Percentiles rank a stretch among this genome's conserved stretches.
Evolutionary conservation across 2,329 filamentous ascomycete species (phyloP).

Genomic region (Cordyceps cateniannulata): DNA sequence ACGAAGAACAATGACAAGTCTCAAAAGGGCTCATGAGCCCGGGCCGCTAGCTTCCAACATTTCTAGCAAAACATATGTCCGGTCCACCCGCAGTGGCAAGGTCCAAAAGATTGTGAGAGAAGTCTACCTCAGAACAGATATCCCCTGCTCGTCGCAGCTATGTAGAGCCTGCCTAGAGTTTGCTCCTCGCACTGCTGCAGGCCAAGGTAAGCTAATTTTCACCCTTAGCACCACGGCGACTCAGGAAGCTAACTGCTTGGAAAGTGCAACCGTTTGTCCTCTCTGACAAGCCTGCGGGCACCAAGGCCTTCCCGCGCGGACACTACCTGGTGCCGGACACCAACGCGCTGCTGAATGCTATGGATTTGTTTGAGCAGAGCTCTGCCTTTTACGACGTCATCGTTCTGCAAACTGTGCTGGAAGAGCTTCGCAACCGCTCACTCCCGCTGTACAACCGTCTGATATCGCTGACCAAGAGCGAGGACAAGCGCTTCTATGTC

Average conservation of each 20-base stretch:
- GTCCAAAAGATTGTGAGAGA: conserved; percentile 98
- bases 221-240: conserved; percentile 11
- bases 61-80: conserved; percentile 91
- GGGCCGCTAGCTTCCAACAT: conserved; percentile 63
- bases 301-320: conserved; percentile 72
- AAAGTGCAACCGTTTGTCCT: conserved; percentile 77
- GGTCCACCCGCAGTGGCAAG: conserved; percentile 91
- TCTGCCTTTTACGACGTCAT: conserved; percentile 95
- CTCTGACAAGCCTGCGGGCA: conserved; percentile 80
- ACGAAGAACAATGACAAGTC: conserved; percentile 50
- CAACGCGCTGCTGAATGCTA: conserved; percentile 88
- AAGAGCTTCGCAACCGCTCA: conserved; percentile 91
- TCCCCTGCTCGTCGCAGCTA: conserved; percentile 90
- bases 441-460: conserved; percentile 92
- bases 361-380: conserved; percentile 94
- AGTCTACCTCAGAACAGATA: conserved; percentile 91
- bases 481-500: conserved; percentile 95
- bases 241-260: not conserved
- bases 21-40: conserved; percentile 50
- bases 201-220: conserved; percentile 52
- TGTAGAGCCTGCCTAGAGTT: conserved; percentile 69
- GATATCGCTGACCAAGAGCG: conserved; percentile 83
- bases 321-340: conserved; percentile 96
- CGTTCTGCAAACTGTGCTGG: conserved; percentile 89
- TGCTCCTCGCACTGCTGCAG: conserved; percentile 73